These are phyloP conservation scores for Casuarina equisetifolia DNA, from an alignment of 306 rosid genomes.

Conservation along the genomic window DNA sequence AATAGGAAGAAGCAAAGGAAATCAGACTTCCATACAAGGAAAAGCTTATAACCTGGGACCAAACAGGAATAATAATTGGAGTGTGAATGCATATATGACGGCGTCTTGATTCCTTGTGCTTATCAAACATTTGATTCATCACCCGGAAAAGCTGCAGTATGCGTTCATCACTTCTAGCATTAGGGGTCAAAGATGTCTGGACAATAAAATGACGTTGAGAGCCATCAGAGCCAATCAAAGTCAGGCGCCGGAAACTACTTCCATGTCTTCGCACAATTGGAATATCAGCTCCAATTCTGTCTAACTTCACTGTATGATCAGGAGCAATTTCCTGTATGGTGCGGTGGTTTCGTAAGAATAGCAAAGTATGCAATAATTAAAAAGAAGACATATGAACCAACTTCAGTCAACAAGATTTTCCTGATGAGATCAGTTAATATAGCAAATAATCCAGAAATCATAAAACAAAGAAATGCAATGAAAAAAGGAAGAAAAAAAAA, in stretches of 20 bases:
- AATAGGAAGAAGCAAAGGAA: neutral
- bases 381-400: neutral
- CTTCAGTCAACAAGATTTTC: neutral
- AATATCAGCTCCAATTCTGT: conserved; percentile 95
- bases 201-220: conserved; percentile 99
- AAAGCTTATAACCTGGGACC: conserved; percentile 83
- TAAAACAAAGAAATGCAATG: neutral
- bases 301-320: conserved; percentile 92
- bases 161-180: conserved; percentile 98
- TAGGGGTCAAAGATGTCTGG: conserved; percentile 97
- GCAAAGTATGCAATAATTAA: conserved; percentile 23
- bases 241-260: conserved; percentile 96
- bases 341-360: conserved; percentile 26
- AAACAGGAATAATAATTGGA: conserved; percentile 96
- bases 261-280: conserved; percentile 99
- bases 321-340: conserved; percentile 85
- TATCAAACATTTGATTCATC: conserved; percentile 99
- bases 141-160: conserved; percentile 98
- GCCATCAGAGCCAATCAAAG: conserved; percentile 97
- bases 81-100: conserved; percentile 96
- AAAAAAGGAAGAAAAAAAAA: neutral
- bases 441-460: neutral
- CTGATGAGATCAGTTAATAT: neutral
- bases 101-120: conserved; percentile 98
- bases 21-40: neutral